A percentile compares a stretch with the other conserved stretches of the same genome.
These are phyloP conservation scores for Puccinia brachypodii DNA, from an alignment of 1,284 basidiomycete genomes.

Conservation along the genomic window DNA sequence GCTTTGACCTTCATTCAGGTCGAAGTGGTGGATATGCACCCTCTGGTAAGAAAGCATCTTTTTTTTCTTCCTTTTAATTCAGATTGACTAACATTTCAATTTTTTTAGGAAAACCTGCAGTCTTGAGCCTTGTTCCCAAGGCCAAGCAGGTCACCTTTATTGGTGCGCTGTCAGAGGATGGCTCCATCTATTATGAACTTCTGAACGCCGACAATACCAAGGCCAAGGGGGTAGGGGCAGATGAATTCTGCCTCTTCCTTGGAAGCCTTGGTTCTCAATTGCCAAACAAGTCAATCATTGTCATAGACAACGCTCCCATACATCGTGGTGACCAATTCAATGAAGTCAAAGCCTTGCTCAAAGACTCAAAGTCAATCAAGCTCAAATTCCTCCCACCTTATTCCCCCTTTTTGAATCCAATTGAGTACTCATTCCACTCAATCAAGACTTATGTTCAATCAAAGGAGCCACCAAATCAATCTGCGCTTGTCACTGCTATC, in stretches of 20 bases:
- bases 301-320: too few species aligned
- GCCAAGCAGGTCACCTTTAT: neutral
- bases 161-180: neutral
- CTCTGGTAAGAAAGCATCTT: too few species aligned
- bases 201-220: neutral
- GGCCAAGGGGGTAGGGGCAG: too few species aligned
- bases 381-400: neutral
- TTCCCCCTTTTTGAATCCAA: neutral
- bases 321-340: too few species aligned
- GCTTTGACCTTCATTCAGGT: constrained; percentile 1
- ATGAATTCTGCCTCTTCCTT: too few species aligned
- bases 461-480: neutral
- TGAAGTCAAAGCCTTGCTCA: too few species aligned
- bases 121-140: constrained; percentile 5
- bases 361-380: neutral
- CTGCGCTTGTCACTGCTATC: neutral
- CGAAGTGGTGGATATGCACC: neutral
- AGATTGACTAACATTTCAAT: neutral
- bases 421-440: neutral
- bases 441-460: constrained; percentile 10
- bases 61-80: neutral
- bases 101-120: constrained; percentile 3
- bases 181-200: neutral
- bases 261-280: too few species aligned
- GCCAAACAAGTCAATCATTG: too few species aligned